Evolutionary conservation across 768 basidiomycete genomes (phyloP), one percentile per base, ranked within the genome.

Genomic region (Suillus paluster): DNA sequence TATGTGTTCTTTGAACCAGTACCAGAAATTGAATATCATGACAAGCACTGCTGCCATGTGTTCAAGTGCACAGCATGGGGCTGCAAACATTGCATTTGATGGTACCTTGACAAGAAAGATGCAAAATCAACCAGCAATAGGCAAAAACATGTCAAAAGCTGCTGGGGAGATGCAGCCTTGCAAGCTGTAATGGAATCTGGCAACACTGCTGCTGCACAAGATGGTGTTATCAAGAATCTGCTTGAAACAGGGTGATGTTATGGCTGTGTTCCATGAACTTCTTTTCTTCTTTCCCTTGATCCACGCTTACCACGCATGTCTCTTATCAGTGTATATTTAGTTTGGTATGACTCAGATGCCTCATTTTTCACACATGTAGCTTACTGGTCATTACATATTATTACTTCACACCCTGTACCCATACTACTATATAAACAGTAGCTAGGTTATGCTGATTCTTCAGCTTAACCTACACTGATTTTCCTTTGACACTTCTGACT

Each of bases 131-230:
- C 41, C 70, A 6, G 30, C 30, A 30, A 30, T 6, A 30, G 3
- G 30, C 6, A 6, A 3, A 30, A 30, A 6, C 30, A 78, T 63
- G 70, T 64, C 0, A 63, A 63, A 11, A 36, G 15, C 0, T 78
- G 78, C 70, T 76, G 70, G 70, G 75, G 75, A 8, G 74, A 75
- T 3, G 67, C 21, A 76, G 78, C 15, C 75, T 70, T 0, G 56
- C 68, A 0, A 63, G 64, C 61, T 9, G 72, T 33, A n/a, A 21
- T 17, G 25, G 45, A 49, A 4, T 33, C 17, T 30, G 4, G 30
- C 3, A 30, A 30, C 6, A 30, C 30, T 30, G 30, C 30, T 30
- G 30, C 30, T 30, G 56, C 21, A 19, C 56, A 41, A 25, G 21
- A 36, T 17, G 58, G 67, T 17, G 74, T 77, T n/a, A 73, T 68